Evolutionary conservation across 352 stramenopile species (phyloP), one percentile per base, ranked within the genome.

Genomic region (Phytophthora ramorum): DNA sequence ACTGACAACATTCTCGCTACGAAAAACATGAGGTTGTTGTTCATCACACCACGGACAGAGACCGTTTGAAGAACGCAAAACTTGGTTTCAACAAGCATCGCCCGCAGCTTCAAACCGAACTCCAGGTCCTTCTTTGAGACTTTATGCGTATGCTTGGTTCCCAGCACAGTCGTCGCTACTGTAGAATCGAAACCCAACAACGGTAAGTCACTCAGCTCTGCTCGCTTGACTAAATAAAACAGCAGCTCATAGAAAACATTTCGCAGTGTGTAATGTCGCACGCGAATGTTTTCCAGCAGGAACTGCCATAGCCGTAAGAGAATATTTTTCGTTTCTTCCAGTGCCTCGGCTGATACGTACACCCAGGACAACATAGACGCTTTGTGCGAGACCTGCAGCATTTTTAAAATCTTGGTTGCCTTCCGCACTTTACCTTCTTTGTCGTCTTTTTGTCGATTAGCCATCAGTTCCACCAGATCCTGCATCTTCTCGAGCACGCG

Each of bases 1-100:
- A 96, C 87, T 16, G 89, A 96, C 13, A 96, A 66, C 82, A 96
- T 96, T 50, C 89, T 71, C 10, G 87, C 89, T 24, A 95, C 89
- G 28, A 96, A 96, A 66, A 96, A 96, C 87, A 96, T 95, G 16
- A 96, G 66, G 58, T 96, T 96, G 76, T 96, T 96, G 78, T 95
- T 96, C 89, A 96, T 96, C 22, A 96, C 89, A 38, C 89, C 89
- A 44, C 87, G 87, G 4, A 96, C 89, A 9, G 83, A 93, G 0
- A 96, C 87, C 2, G 89, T 94, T 58, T 96, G 89, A 13, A 96
- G 78, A 1, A 96, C 87, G 47, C 87, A 96, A 58, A 87, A 95
- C 61, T 96, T 95, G 24, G 87, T 96, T 66, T 96, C 89, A 19
- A 96, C 87, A 3, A 96, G 80, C 89, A 96, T 95, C 10, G 87